Base-by-base conservation (phyloP, 1,284 basidiomycete genomes). In the Cryptococcus floricola region DNA sequence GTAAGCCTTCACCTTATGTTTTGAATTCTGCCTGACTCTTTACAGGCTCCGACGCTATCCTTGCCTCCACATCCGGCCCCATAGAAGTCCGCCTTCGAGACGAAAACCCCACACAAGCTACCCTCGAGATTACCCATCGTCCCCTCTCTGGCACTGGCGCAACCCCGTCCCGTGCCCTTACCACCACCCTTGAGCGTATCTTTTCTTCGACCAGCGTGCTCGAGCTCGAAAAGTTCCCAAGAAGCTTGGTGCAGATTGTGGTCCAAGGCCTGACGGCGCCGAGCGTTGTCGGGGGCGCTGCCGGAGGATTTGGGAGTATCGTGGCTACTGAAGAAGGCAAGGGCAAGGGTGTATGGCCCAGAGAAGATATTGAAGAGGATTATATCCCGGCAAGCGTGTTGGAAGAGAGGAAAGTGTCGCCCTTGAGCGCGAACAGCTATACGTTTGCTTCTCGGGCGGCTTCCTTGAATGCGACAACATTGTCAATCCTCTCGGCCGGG, bases 391-490 rank as follows among this genome's bases (percentile, higher is more conserved):
- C 13, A 16, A 25, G 14, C 28, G 23, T 42, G 31, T 28, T 23
- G 41, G 49, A 16, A 14, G 39, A 37, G 18, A 46, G 37, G 46
- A 50, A 39, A 25, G 19, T 28, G 18, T 54, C 53, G n/a, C 59
- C 59, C 9, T 34, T 34, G 31, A 34, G 31, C 31, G 25, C 51
- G 13, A 55, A 52, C 39, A 48, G 44, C 12, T 61, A 61, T 13
- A 67, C 71, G 0, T 69, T 73, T 18, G 65, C 73, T 2, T 61
- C 68, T 1, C 72, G 74, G 65, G 80, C 91, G 53, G 86, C 93
- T 4, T 88, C 91, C 62, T 89, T 98, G 69, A 98, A 98, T 75
- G 93, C 88, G 18, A 90, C 91, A 1, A 95, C 93, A 3, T 83
- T 98, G 39, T 91, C 95, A 0, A 83, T 98, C 38, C 83, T 91